A percentile compares a stretch with the other conserved stretches of the same genome.
phyloP scores from a whole-genome alignment of 306 rosid species.

The Glycine latifolia region DNA sequence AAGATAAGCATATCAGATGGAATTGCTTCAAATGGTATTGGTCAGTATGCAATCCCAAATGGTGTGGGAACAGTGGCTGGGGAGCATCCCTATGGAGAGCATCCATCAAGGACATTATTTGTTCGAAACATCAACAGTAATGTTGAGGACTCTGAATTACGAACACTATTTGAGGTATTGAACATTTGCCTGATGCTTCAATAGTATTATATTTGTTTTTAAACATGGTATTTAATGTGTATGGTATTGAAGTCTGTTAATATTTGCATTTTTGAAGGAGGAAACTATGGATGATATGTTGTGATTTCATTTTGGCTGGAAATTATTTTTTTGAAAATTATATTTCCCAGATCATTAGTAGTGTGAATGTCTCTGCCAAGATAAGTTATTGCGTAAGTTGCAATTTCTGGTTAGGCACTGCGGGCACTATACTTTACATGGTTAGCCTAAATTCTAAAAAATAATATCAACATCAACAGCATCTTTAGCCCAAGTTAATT shows the following conservation, averaged over 20 bases:
- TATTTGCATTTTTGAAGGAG: neutral
- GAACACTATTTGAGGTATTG: conserved; percentile 83
- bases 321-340: neutral
- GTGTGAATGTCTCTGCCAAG: neutral
- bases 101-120: conserved; percentile 93
- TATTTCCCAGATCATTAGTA: neutral
- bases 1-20: conserved; percentile 70
- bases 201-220: conserved; percentile 23
- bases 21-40: conserved; percentile 63
- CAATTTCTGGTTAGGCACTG: neutral
- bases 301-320: neutral
- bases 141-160: conserved; percentile 83
- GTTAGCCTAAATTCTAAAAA: neutral
- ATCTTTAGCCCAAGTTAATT: too few species aligned
- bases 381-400: neutral
- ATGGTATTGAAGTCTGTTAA: neutral
- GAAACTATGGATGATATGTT: neutral
- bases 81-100: conserved; percentile 97
- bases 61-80: conserved; percentile 89
- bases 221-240: conserved; percentile 23
- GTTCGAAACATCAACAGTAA: conserved; percentile 93
- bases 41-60: conserved; percentile 70
- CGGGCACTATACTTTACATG: neutral
- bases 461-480: too few species aligned
- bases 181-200: conserved; percentile 17